These are phyloP conservation scores for Nitzschia palea DNA, from an alignment of 108 stramenopile genomes.

Conservation along the genomic window DNA sequence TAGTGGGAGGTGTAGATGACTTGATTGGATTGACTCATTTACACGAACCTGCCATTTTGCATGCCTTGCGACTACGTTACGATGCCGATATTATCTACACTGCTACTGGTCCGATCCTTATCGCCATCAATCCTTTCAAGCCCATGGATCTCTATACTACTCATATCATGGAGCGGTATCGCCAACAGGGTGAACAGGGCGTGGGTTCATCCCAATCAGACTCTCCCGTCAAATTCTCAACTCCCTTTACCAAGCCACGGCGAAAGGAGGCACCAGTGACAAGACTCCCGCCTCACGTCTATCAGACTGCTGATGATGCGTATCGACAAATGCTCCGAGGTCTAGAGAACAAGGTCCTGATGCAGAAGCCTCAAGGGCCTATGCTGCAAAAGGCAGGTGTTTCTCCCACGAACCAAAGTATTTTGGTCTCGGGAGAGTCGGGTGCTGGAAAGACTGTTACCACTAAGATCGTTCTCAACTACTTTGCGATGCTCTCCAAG, in stretches of 20 bases:
- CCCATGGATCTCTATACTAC: constrained; percentile 78
- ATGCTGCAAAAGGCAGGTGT: not conserved
- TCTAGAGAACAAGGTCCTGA: constrained; percentile 61
- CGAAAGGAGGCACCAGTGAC: not conserved
- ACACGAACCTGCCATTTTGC: constrained; percentile 86
- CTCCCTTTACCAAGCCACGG: constrained; percentile 48
- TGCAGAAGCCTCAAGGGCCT: constrained; percentile 18
- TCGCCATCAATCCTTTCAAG: constrained; percentile 96
- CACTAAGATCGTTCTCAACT: constrained; percentile 94
- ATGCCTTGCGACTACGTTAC: constrained; percentile 77
- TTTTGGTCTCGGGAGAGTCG: constrained; percentile 92
- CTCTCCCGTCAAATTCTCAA: constrained; percentile 15
- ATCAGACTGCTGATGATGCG: constrained; percentile 91
- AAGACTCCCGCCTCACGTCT: constrained; percentile 90
- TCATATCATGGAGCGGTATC: constrained; percentile 80
- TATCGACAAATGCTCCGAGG: constrained; percentile 95
- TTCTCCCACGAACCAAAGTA: constrained; percentile 76
- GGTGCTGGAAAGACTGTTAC: constrained; percentile 98
- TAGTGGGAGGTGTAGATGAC: constrained; percentile 77
- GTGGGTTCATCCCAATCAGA: constrained; percentile 1
- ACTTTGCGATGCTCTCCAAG: constrained; percentile 84
- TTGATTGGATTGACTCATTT: constrained; percentile 80
- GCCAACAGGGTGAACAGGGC: constrained; percentile 64
- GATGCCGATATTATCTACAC: constrained; percentile 89
- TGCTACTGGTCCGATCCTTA: constrained; percentile 85